These are phyloP conservation scores for Phialophora chinensis DNA, from an alignment of 2,329 filamentous ascomycete genomes.

Conservation along the genomic window DNA sequence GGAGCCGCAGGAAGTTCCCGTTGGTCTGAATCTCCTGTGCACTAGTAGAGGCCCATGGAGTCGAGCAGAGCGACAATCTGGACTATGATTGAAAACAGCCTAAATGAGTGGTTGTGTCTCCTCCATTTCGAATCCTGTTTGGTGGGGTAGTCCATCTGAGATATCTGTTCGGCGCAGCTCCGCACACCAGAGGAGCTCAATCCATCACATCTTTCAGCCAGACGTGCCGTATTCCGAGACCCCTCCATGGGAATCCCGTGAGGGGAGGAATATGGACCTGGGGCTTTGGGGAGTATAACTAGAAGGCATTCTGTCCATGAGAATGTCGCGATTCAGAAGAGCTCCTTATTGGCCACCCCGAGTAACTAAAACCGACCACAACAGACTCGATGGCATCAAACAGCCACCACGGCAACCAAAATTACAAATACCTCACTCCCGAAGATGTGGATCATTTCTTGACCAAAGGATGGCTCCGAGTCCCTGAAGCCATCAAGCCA, in stretches of 20 bases:
- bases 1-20: neutral
- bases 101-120: neutral
- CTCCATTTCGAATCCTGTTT: constrained; percentile 1
- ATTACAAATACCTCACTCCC: constrained; percentile 18
- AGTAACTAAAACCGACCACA: neutral
- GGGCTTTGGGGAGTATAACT: neutral
- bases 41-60: neutral
- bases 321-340: neutral
- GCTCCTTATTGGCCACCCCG: neutral
- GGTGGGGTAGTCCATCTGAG: neutral
- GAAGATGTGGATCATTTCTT: constrained; percentile 12
- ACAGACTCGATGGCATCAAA: constrained; percentile 11
- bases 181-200: neutral
- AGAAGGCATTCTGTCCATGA: neutral
- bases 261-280: neutral
- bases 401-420: constrained; percentile 6
- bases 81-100: neutral
- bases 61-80: constrained; percentile 1
- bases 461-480: constrained; percentile 17
- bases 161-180: constrained; percentile 1
- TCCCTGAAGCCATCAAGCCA: constrained; percentile 5
- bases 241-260: constrained; percentile 3
- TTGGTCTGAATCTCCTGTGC: neutral
- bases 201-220: neutral
- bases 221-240: constrained; percentile 7